Evolutionary conservation across 2,329 filamentous ascomycete species (phyloP).

Genomic region (Neurospora sp.): DNA sequence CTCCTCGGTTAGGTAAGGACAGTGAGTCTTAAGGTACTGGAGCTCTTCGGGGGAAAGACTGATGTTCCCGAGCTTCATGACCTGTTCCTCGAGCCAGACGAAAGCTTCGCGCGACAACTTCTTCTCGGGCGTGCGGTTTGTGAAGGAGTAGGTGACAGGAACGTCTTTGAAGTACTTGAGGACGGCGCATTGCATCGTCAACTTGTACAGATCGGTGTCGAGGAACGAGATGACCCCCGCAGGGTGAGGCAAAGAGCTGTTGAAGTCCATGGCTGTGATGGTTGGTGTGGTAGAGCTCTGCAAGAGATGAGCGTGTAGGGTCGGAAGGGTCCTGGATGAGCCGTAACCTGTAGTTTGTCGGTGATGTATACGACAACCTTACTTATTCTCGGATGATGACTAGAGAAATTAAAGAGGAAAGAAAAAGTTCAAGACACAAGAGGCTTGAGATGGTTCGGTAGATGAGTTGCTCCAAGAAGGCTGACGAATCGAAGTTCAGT

Average conservation of each 20-base stretch:
- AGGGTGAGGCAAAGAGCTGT: conserved; percentile 55
- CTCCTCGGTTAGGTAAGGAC: conserved; percentile 65
- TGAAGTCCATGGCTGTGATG: conserved; percentile 46
- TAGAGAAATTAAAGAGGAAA: not conserved
- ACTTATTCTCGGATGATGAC: not conserved
- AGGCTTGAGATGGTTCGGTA: not conserved
- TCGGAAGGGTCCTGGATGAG: not conserved
- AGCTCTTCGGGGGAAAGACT: conserved; percentile 71
- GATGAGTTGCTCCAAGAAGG: not conserved
- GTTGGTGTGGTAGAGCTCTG: not conserved
- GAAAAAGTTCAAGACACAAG: not conserved
- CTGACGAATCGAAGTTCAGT: not conserved
- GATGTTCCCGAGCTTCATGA: conserved; percentile 75
- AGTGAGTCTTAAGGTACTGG: conserved; percentile 65
- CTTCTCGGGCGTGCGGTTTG: conserved; percentile 90
- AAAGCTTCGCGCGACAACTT: conserved; percentile 77
- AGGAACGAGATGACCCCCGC: conserved; percentile 75
- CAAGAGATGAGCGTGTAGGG: not conserved
- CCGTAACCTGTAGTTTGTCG: not conserved
- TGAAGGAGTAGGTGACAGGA: conserved; percentile 85
- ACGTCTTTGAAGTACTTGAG: conserved; percentile 80
- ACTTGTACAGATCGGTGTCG: conserved; percentile 82
- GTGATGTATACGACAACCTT: not conserved
- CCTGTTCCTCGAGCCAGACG: conserved; percentile 74
- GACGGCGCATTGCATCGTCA: conserved; percentile 98